Conservation (phyloP, 2,329 filamentous ascomycete species). For the Fusarium robinianum region DNA sequence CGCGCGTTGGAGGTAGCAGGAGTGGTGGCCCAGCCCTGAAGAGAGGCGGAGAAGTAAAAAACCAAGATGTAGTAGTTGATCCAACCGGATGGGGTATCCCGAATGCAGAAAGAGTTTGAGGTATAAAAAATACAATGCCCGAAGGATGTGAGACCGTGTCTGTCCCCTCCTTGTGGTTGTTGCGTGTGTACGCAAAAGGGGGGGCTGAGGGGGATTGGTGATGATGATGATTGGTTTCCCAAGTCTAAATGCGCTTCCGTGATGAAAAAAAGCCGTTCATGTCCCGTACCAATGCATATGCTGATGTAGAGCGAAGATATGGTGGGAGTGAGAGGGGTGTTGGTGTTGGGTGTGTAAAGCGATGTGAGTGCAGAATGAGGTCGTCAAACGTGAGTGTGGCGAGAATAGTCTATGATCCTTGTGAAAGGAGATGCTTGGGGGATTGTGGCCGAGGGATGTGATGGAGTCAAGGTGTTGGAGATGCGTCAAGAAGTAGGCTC, state of each 20-base stretch:
- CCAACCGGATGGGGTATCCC: conserved; percentile 33
- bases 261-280: too few species aligned
- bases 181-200: conserved; percentile 2
- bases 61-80: conserved; percentile 16
- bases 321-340: conserved; percentile 19
- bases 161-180: conserved; percentile 6
- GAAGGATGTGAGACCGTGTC: conserved; percentile 13
- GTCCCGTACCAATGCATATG: conserved; percentile 17
- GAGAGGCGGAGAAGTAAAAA: conserved; percentile 4
- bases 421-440: conserved; percentile 22
- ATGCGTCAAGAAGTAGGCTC: too few species aligned
- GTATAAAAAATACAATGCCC: conserved; percentile 28
- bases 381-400: conserved; percentile 1
- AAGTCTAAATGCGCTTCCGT: conserved; percentile 33
- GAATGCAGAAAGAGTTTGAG: conserved; percentile 19
- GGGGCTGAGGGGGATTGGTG: not conserved
- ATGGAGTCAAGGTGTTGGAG: not conserved
- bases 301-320: conserved; percentile 16
- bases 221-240: conserved; percentile 10
- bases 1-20: too few species aligned
- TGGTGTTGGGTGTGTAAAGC: conserved; percentile 10
- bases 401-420: conserved; percentile 32
- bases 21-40: too few species aligned
- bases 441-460: not conserved
- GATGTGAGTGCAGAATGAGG: conserved; percentile 8